These are phyloP conservation scores for Pholiota microspora DNA, from an alignment of 768 basidiomycete species.

Conservation along the genomic window DNA sequence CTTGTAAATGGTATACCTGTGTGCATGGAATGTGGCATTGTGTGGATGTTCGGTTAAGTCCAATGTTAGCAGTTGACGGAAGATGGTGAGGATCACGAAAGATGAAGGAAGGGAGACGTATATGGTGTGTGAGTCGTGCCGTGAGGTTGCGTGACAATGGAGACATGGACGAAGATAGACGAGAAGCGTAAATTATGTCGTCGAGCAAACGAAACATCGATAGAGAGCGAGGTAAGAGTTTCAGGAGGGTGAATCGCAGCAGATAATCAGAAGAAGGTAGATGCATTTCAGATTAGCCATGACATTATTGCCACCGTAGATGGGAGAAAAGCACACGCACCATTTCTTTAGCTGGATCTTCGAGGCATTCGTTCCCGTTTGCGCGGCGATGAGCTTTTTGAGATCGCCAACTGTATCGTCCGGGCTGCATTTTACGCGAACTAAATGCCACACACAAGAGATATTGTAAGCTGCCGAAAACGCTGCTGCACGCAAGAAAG, in stretches of 20 bases:
- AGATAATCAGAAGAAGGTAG: not conserved
- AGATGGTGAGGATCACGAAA: not conserved
- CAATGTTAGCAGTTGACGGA: not conserved
- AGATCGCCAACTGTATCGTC: slow-evolving; percentile 97
- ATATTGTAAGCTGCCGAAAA: slow-evolving; percentile 3
- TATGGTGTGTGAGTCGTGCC: not conserved
- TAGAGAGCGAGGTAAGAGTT: too few species aligned
- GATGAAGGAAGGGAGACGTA: not conserved
- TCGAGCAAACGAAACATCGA: not conserved
- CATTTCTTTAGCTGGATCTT: slow-evolving; percentile 99
- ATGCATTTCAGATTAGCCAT: not conserved
- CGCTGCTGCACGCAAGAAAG: not conserved
- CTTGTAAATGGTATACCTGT: slow-evolving; percentile 92
- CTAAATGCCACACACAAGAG: too few species aligned
- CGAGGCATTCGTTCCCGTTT: slow-evolving; percentile 80
- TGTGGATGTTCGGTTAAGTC: not conserved
- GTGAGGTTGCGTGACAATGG: not conserved
- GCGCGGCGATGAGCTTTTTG: slow-evolving; percentile 95
- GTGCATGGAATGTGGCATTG: not conserved
- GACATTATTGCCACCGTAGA: not conserved
- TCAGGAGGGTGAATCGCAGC: not conserved
- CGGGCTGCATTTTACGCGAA: slow-evolving; percentile 92
- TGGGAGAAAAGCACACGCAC: slow-evolving; percentile 43
- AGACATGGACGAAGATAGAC: not conserved
- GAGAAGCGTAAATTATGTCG: not conserved